Conservation (phyloP, 257 asterid species). For the Lantana camara region DNA sequence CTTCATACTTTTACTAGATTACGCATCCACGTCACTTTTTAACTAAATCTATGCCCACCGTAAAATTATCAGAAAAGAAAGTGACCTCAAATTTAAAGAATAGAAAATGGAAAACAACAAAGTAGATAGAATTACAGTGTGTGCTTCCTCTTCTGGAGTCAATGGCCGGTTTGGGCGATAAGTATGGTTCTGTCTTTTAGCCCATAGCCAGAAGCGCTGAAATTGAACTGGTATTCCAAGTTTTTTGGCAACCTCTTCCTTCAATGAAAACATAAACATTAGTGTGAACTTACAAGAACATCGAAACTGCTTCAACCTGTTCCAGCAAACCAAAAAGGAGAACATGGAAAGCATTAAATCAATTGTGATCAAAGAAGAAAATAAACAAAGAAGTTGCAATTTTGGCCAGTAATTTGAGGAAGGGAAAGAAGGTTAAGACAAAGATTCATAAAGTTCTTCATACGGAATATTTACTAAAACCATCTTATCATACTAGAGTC, state of each 20-base stretch:
- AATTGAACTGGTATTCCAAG: no score
- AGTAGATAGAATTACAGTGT: conserved; percentile 51
- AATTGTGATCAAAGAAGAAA: conserved; percentile 8
- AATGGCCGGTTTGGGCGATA: conserved; percentile 95
- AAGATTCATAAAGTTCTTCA: background rate
- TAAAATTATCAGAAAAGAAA: conserved; percentile 22
- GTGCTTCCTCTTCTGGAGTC: conserved; percentile 88
- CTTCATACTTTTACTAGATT: background rate
- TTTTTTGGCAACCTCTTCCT: conserved; percentile 99
- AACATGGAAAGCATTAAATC: background rate
- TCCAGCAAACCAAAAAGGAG: background rate
- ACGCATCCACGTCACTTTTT: conserved; percentile 1
- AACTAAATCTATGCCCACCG: conserved; percentile 5
- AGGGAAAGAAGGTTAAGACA: background rate
- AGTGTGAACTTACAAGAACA: conserved; percentile 12
- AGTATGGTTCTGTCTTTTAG: no score
- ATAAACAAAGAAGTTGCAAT: no score
- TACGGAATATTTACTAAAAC: background rate
- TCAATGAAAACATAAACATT: conserved; percentile 38
- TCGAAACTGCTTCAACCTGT: conserved; percentile 3
- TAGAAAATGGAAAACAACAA: conserved; percentile 3
- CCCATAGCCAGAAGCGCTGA: no score
- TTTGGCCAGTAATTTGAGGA: background rate
- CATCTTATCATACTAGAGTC: background rate
- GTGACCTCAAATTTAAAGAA: background rate